phyloP scores from a whole-genome alignment of 2,329 filamentous ascomycete genomes.

The Arthrobotrys sinensis region DNA sequence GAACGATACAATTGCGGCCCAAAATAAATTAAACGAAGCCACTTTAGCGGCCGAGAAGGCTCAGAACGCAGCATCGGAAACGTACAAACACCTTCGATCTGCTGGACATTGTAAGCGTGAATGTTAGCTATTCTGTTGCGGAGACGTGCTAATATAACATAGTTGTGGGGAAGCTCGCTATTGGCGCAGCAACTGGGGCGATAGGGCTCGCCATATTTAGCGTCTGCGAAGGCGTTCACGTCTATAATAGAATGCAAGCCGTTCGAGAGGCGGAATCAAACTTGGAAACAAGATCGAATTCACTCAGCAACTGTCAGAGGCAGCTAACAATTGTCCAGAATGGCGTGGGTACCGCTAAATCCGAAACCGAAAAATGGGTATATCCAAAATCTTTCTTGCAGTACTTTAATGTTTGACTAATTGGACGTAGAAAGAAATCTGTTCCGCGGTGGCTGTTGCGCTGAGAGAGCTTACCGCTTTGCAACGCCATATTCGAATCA shows the following conservation, averaged over 20 bases:
- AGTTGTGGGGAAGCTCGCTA: not conserved
- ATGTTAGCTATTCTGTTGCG: too few relatives aligned
- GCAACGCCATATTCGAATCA: conserved; percentile 5
- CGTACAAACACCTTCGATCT: conserved; percentile 1
- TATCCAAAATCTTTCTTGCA: too few relatives aligned
- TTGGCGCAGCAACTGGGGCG: not conserved
- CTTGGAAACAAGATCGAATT: not conserved
- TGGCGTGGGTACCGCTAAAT: not conserved
- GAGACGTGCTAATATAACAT: not conserved
- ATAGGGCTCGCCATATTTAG: not conserved
- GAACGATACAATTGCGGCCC: not conserved
- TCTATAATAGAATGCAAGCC: not conserved
- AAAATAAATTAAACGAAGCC: not conserved
- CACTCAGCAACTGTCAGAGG: not conserved
- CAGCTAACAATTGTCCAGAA: not conserved
- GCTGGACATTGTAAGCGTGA: not conserved
- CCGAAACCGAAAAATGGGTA: conserved; percentile 21
- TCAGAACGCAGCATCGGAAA: not conserved
- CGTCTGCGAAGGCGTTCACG: not conserved
- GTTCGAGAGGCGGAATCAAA: not conserved
- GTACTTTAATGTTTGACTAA: not conserved
- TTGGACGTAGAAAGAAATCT: not conserved
- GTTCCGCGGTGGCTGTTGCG: not conserved
- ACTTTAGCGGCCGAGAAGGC: not conserved
- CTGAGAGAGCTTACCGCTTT: conserved; percentile 5